These are phyloP conservation scores for Camellia lanceoleosa DNA, from an alignment of 148 eudicot species.

Conservation along the genomic window DNA sequence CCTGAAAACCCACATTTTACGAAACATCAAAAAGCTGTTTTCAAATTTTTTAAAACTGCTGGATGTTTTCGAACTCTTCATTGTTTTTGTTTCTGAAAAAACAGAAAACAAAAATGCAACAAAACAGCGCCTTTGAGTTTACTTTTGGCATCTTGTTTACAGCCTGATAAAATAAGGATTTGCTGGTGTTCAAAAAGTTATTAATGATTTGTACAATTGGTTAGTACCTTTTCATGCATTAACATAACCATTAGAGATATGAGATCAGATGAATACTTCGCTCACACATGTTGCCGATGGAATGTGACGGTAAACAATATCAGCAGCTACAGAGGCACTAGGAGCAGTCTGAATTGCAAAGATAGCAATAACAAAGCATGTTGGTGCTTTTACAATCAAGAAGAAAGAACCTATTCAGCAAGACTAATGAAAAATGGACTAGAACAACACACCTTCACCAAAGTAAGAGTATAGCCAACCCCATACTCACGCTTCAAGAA, in stretches of 20 bases:
- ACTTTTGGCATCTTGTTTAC: not conserved
- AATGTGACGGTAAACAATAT: constrained; percentile 79
- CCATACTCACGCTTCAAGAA: constrained; percentile 97
- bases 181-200: not conserved
- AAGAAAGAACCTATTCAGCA: constrained; percentile 4
- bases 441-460: constrained; percentile 69
- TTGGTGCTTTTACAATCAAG: constrained; percentile 12
- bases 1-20: no score
- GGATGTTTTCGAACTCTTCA: not conserved
- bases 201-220: not conserved
- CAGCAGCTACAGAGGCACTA: constrained; percentile 76
- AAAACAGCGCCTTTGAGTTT: not conserved
- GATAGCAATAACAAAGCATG: constrained; percentile 15
- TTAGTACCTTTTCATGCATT: not conserved
- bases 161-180: not conserved
- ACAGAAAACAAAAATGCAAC: no score
- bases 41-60: no score
- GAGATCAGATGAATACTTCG: constrained; percentile 55
- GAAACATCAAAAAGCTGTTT: no score
- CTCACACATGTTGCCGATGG: constrained; percentile 91
- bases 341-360: constrained; percentile 56
- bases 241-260: not conserved
- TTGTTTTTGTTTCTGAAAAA: not conserved
- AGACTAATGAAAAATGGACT: not conserved
- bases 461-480: constrained; percentile 97